Evolutionary conservation across 192 early-diverging fungal species (phyloP).

Genomic region (Backusella macrospora): DNA sequence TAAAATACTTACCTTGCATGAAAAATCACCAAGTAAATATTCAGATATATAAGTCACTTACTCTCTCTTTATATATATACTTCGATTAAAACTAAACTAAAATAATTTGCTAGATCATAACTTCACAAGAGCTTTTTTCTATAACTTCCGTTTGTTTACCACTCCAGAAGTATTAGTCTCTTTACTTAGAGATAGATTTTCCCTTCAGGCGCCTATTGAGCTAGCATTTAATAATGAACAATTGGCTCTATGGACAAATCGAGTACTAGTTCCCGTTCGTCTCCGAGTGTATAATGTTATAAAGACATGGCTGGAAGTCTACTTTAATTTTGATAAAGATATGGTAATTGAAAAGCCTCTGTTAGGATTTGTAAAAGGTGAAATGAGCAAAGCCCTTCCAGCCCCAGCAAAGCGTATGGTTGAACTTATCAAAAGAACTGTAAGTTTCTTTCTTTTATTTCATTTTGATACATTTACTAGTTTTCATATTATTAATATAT

Average conservation of each 20-base stretch:
- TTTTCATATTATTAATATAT: too few species aligned
- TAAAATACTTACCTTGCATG: conserved; percentile 74
- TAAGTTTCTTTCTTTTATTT: conserved; percentile 16
- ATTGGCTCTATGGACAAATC: conserved; percentile 56
- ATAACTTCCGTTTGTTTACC: conserved; percentile 80
- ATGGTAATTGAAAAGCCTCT: conserved; percentile 64
- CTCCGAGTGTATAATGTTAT: conserved; percentile 73
- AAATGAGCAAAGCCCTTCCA: conserved; percentile 70
- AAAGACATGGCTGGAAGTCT: conserved; percentile 74
- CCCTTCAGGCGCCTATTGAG: conserved; percentile 48
- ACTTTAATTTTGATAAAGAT: conserved; percentile 66
- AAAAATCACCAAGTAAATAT: conserved; percentile 43
- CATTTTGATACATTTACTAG: background rate
- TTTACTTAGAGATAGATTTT: conserved; percentile 60
- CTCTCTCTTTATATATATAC: background rate
- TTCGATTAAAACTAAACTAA: background rate
- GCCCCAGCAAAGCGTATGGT: conserved; percentile 69
- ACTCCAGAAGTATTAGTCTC: conserved; percentile 60
- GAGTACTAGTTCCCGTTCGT: conserved; percentile 64
- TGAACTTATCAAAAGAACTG: conserved; percentile 72
- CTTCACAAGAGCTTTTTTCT: conserved; percentile 67
- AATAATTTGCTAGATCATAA: conserved; percentile 15
- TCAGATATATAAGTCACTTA: background rate
- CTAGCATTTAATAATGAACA: conserved; percentile 52
- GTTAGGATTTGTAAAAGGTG: conserved; percentile 64